Evolutionary conservation across 208 protist species (phyloP), one percentile per base, ranked within the genome.

Genomic region (Naegleria gruberi): DNA sequence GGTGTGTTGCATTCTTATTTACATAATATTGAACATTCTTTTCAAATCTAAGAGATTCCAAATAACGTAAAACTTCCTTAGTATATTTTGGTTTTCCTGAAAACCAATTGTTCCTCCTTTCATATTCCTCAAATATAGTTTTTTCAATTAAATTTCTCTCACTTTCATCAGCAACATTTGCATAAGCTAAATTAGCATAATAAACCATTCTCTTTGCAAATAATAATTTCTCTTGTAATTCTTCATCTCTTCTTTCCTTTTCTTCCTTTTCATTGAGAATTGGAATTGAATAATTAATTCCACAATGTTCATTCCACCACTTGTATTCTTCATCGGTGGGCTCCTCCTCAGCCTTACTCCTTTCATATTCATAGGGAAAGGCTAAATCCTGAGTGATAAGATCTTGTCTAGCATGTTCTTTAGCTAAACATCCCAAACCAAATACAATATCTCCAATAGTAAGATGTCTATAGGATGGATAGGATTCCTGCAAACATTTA

Each of bases 391-490:
- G 6, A 37, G 6, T 6, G 1, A 77, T 37, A 5, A 77, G 6
- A 77, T 77, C 30, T 37, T 44, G 34, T 37, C 40, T 17, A 3
- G 40, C 10, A 83, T 41, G n/a, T 44, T 83, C 40, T 7, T 83
- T 41, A 23, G 77, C 77, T 10, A 83, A 17, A 41, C n/a, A 44
- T 17, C n/a, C 40, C 37, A 83, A 44, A n/a, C 77, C 77, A 37
- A 83, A 83, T 19, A 83, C 77, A 41, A 83, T 44, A 44, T 83
- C 77, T n/a, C 77, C 77, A 83, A 83, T 83, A 0, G 77, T 83
- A 30, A 83, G 2, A 19, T 83, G 37, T 30, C 26, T 41, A 34
- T 83, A 83, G 0, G 6, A 26, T 19, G 77, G 77, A 83, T 44
- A 83, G 7, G 37, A 10, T 44, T 44, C 15, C 26, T 83, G 7